Evolutionary conservation across 345 rosid species (phyloP).

Genomic region (Euphorbia peplus): DNA sequence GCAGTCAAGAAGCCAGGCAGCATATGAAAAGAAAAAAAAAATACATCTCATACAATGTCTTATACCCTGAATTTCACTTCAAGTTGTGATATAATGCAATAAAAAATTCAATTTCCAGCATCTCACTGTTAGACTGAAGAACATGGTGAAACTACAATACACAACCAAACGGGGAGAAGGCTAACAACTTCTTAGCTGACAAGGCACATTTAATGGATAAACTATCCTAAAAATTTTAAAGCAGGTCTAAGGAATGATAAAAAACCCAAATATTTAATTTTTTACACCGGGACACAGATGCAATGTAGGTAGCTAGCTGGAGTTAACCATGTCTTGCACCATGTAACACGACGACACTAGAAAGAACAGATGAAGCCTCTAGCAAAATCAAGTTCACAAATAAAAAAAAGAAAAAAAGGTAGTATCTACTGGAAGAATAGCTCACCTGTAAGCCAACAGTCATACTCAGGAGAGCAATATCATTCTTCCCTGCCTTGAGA

Average conservation of each 20-base stretch:
- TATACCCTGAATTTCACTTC: background rate
- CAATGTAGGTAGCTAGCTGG: background rate
- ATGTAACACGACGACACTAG: background rate
- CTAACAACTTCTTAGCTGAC: background rate
- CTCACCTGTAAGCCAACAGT: constrained; percentile 86
- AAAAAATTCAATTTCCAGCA: too few relatives aligned
- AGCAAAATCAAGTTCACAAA: background rate
- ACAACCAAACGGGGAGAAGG: background rate
- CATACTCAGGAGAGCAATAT: constrained; percentile 74
- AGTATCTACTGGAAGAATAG: background rate
- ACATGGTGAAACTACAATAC: background rate
- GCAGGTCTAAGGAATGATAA: background rate
- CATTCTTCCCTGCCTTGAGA: constrained; percentile 77
- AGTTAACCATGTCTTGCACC: background rate
- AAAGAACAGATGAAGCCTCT: background rate
- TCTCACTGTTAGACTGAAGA: background rate
- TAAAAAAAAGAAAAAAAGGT: background rate
- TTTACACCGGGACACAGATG: background rate
- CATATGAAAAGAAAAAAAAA: background rate
- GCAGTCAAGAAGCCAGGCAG: background rate
- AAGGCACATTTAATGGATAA: background rate
- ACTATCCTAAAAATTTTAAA: background rate
- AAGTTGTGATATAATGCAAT: background rate
- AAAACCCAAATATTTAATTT: background rate
- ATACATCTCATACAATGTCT: background rate